Conservation (phyloP, 2,329 filamentous ascomycete species). For the Pseudogymnoascus pannorum region DNA sequence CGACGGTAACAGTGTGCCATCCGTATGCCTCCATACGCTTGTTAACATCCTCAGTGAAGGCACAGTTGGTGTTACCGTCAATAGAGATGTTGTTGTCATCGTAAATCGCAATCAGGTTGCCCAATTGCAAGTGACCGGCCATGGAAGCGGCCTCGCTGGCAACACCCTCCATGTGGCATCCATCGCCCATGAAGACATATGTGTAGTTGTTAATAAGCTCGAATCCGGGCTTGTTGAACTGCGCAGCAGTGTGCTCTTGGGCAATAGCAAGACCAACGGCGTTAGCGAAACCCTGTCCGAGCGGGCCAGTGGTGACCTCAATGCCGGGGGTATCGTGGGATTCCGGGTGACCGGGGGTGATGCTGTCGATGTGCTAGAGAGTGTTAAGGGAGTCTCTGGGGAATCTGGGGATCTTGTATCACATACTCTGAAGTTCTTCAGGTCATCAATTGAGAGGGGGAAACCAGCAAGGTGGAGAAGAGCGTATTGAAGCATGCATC, state of each 20-base stretch:
- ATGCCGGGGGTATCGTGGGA: conserved; percentile 92
- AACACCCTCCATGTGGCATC: conserved; percentile 97
- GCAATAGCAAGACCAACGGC: conserved; percentile 97
- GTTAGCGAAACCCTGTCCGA: conserved; percentile 95
- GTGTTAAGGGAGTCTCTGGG: conserved; percentile 16
- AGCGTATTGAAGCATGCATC: conserved; percentile 98
- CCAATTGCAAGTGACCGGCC: conserved; percentile 93
- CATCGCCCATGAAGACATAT: conserved; percentile 94
- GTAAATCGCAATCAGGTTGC: conserved; percentile 94
- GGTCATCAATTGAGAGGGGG: conserved; percentile 74
- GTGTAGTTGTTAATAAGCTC: conserved; percentile 94
- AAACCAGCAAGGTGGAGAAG: conserved; percentile 96
- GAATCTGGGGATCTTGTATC: conserved; percentile 12
- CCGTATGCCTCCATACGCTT: conserved; percentile 96
- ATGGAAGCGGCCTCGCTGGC: conserved; percentile 85
- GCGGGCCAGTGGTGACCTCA: conserved; percentile 95
- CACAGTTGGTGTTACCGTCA: conserved; percentile 90
- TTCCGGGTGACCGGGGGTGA: conserved; percentile 94
- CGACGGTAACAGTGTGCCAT: conserved; percentile 83
- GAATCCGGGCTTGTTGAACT: conserved; percentile 95
- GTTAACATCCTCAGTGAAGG: conserved; percentile 93
- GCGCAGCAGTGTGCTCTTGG: conserved; percentile 80
- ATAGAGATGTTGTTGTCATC: conserved; percentile 98
- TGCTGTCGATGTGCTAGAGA: conserved; percentile 50
- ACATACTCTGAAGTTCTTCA: conserved; percentile 86